These are phyloP conservation scores for Coleophoma eucalyptorum DNA, from an alignment of 2,329 filamentous ascomycete genomes.

Conservation along the genomic window DNA sequence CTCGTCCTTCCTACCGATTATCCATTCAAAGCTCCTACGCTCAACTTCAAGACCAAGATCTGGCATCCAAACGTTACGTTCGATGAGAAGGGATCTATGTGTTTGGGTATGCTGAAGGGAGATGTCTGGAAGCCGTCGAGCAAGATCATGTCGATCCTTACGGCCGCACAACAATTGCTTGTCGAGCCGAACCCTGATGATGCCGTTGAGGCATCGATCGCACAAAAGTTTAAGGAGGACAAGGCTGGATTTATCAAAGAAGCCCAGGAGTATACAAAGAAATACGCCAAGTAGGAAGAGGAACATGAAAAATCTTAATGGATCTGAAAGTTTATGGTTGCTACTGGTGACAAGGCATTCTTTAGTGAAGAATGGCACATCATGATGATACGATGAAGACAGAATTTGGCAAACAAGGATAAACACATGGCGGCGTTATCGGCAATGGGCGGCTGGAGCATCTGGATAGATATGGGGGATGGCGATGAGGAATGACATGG, in stretches of 20 bases:
- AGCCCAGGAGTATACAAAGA: slow-evolving; percentile 64
- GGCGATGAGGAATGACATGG: too few species aligned
- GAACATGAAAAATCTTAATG: background rate
- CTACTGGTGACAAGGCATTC: background rate
- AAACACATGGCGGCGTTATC: too few species aligned
- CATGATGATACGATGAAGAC: too few species aligned
- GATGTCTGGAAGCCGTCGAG: slow-evolving; percentile 74
- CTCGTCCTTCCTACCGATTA: slow-evolving; percentile 67
- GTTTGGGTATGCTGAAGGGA: slow-evolving; percentile 64
- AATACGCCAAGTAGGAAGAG: slow-evolving; percentile 46
- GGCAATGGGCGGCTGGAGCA: too few species aligned
- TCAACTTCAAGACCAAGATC: slow-evolving; percentile 69
- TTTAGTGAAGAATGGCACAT: too few species aligned
- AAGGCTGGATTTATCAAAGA: slow-evolving; percentile 58
- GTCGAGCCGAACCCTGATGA: slow-evolving; percentile 68
- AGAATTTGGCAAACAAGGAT: too few species aligned
- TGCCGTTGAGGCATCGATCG: slow-evolving; percentile 65
- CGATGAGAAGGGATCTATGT: slow-evolving; percentile 72
- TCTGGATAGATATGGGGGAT: too few species aligned
- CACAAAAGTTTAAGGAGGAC: slow-evolving; percentile 65
- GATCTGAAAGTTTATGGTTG: background rate
- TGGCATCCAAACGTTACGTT: slow-evolving; percentile 75
- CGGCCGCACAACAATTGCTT: slow-evolving; percentile 60
- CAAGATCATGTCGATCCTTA: slow-evolving; percentile 61
- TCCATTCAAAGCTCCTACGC: slow-evolving; percentile 69